These are phyloP conservation scores for Yamadazyma dushanensis DNA, from an alignment of 1,139 yeast genomes.

Conservation along the genomic window DNA sequence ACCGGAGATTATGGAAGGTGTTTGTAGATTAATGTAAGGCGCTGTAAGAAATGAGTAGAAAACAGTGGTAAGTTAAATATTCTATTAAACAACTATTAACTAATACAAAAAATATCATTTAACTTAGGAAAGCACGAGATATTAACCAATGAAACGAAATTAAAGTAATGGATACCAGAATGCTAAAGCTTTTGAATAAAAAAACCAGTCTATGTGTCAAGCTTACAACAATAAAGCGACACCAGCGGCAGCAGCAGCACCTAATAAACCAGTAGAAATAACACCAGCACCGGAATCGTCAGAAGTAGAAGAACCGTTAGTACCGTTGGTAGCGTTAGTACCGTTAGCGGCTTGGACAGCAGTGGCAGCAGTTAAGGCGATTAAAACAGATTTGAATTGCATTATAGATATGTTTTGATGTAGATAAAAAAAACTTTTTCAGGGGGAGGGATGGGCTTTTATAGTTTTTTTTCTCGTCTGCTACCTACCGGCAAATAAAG, in stretches of 20 bases:
- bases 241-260: constrained; percentile 40
- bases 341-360: constrained; percentile 42
- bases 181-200: constrained; percentile 3
- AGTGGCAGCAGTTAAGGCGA: constrained; percentile 44
- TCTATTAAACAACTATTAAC: constrained; percentile 1
- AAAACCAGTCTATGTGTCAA: constrained; percentile 2
- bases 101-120: constrained; percentile 1
- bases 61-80: neutral
- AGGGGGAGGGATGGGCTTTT: constrained; percentile 12
- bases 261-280: constrained; percentile 29
- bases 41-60: neutral
- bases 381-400: constrained; percentile 44
- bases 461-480: constrained; percentile 10
- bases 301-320: constrained; percentile 22
- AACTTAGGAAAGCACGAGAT: neutral
- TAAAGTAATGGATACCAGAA: neutral
- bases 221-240: constrained; percentile 41
- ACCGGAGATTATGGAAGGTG: too few relatives aligned
- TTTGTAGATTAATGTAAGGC: too few relatives aligned
- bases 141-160: neutral
- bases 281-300: constrained; percentile 23
- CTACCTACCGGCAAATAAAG: constrained; percentile 1
- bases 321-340: constrained; percentile 31
- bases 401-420: constrained; percentile 19
- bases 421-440: constrained; percentile 7